phyloP scores from a whole-genome alignment of 345 rosid genomes.

The Gossypium ekmanianum region DNA sequence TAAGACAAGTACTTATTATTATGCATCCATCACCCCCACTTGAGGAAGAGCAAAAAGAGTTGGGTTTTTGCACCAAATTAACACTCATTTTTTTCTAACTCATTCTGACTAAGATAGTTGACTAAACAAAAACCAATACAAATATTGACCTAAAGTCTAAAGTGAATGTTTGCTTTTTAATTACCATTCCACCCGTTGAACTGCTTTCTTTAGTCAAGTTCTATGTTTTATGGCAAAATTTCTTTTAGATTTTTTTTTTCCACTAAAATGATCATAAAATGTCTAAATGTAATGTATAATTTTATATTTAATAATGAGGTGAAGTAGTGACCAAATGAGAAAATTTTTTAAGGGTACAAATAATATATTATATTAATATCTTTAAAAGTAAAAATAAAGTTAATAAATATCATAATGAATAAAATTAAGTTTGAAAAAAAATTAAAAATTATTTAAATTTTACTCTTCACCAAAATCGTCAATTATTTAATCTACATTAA shows the following conservation, averaged over 20 bases:
- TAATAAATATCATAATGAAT: too few species aligned
- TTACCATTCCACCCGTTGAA: not conserved
- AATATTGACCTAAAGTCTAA: not conserved
- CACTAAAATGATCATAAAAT: too few species aligned
- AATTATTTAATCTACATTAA: too few species aligned
- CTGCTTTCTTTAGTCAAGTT: not conserved
- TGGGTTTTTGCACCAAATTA: conserved; percentile 7
- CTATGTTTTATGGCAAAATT: not conserved
- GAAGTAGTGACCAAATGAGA: too few species aligned
- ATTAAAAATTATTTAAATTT: too few species aligned
- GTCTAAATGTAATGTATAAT: too few species aligned
- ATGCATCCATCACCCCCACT: not conserved
- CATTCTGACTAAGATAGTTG: not conserved
- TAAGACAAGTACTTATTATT: conserved; percentile 4
- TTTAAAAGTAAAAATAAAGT: too few species aligned
- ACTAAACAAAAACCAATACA: conserved; percentile 16
- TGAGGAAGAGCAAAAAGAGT: not conserved
- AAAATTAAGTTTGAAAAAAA: too few species aligned
- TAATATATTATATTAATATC: too few species aligned
- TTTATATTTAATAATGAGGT: too few species aligned
- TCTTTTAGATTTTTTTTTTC: not conserved
- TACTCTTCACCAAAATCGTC: too few species aligned
- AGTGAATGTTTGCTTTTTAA: not conserved
- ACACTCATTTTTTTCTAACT: not conserved
- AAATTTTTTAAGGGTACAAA: too few species aligned